Conservation (phyloP, 257 asterid species). For the Nemophila menziesii region DNA sequence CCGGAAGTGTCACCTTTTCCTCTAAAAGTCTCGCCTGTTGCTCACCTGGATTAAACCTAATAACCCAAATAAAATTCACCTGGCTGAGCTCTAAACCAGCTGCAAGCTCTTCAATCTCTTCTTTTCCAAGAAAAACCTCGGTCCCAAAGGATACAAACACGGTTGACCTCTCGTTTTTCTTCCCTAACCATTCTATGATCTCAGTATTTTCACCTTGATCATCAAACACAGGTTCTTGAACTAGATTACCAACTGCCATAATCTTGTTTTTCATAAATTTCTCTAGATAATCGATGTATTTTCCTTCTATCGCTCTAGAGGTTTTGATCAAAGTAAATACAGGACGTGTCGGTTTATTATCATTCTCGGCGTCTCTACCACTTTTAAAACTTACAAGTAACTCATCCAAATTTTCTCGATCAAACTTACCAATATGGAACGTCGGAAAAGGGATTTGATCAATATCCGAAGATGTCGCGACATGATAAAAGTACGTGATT, state of each 20-base stretch:
- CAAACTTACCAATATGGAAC: constrained; percentile 7
- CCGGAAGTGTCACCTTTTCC: constrained; percentile 1
- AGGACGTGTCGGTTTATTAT: no score
- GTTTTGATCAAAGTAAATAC: constrained; percentile 4
- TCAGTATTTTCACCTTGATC: no score
- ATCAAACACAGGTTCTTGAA: no score
- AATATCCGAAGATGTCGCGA: not conserved
- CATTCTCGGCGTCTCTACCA: no score
- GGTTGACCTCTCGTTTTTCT: constrained; percentile 5
- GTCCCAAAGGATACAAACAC: constrained; percentile 14
- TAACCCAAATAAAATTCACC: constrained; percentile 12
- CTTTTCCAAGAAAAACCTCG: constrained; percentile 11
- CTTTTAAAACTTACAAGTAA: no score
- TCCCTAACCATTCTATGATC: constrained; percentile 8
- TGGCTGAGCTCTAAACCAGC: not conserved
- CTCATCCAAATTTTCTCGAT: no score
- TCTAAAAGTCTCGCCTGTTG: not conserved
- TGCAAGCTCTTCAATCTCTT: constrained; percentile 7
- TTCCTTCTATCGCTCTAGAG: constrained; percentile 1
- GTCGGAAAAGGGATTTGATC: constrained; percentile 13
- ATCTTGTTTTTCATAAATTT: constrained; percentile 4
- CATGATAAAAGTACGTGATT: constrained; percentile 2
- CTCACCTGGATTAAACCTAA: constrained; percentile 4
- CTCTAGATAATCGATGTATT: not conserved
- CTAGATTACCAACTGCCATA: not conserved